Evolutionary conservation across 2,329 filamentous ascomycete species (phyloP).

Genomic region (Raffaelea ambrosiae): DNA sequence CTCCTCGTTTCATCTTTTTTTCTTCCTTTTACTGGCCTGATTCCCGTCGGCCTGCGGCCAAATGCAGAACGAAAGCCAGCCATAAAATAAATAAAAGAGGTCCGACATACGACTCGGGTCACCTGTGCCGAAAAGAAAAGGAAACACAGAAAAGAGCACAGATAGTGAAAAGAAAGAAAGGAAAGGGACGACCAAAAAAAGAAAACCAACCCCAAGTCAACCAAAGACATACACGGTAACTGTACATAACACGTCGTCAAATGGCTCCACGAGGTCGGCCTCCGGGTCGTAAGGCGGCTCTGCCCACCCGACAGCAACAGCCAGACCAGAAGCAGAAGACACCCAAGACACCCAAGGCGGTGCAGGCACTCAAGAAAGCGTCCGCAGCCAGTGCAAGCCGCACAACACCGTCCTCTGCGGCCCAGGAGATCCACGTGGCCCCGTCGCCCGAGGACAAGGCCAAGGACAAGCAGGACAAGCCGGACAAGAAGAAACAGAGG

Average conservation of each 20-base stretch:
- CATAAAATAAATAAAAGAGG: not conserved
- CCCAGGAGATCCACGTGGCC: conserved; percentile 2
- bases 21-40: not conserved
- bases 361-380: not conserved
- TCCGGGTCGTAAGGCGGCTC: conserved; percentile 9
- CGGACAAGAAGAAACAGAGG: not conserved
- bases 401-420: not conserved
- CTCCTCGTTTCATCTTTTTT: not conserved
- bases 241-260: not conserved
- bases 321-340: not conserved
- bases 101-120: not conserved
- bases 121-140: not conserved
- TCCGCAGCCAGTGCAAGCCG: not conserved
- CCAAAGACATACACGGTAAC: not conserved
- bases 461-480: not conserved
- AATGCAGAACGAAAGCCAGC: not conserved
- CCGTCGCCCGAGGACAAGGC: not conserved
- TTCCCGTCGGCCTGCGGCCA: not conserved
- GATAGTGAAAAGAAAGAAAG: not conserved
- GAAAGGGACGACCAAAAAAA: not conserved
- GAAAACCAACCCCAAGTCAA: not conserved
- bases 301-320: not conserved
- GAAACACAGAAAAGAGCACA: not conserved
- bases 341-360: not conserved
- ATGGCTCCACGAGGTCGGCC: conserved; percentile 13